A percentile compares a stretch with the other conserved stretches of the same genome.
Conservation (phyloP, 2,329 filamentous ascomycete species). For the Zymoseptoria tritici region DNA sequence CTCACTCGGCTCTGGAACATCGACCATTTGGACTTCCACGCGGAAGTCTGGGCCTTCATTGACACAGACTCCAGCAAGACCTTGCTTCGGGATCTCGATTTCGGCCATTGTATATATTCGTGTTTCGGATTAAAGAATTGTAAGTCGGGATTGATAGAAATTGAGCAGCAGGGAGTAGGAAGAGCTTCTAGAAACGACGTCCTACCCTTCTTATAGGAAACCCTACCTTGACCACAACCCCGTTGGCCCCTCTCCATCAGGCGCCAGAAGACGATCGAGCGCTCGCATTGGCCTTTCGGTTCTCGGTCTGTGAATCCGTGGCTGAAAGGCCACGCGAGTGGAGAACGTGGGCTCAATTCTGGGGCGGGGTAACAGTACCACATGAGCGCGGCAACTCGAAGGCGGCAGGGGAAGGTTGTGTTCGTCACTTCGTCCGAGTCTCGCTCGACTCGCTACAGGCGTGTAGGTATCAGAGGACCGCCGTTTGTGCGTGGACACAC, state of each 20-base stretch:
- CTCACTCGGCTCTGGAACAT: conserved; percentile 43
- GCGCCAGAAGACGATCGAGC: neutral
- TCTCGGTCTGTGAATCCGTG: neutral
- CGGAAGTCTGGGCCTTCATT: conserved; percentile 45
- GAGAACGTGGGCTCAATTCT: neutral
- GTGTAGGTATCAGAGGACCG: neutral
- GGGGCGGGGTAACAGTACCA: neutral
- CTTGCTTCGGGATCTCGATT: conserved; percentile 40
- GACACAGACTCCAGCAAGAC: conserved; percentile 45
- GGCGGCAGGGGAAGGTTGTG: neutral
- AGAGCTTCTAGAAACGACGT: neutral
- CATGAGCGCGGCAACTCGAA: neutral
- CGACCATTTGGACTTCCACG: conserved; percentile 42
- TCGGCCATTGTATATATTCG: conserved; percentile 10
- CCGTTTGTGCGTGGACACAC: no score
- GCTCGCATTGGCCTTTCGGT: neutral
- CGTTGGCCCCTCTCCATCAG: neutral
- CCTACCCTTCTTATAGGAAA: neutral
- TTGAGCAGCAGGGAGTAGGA: neutral
- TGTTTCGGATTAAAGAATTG: neutral
- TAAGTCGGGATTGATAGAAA: neutral
- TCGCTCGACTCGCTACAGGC: neutral
- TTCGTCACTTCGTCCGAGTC: neutral
- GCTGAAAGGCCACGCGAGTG: neutral
- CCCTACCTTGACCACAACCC: neutral